Evolutionary conservation across 352 stramenopile species (phyloP), one percentile per base, ranked within the genome.

Genomic region (Phytophthora nicotianae): DNA sequence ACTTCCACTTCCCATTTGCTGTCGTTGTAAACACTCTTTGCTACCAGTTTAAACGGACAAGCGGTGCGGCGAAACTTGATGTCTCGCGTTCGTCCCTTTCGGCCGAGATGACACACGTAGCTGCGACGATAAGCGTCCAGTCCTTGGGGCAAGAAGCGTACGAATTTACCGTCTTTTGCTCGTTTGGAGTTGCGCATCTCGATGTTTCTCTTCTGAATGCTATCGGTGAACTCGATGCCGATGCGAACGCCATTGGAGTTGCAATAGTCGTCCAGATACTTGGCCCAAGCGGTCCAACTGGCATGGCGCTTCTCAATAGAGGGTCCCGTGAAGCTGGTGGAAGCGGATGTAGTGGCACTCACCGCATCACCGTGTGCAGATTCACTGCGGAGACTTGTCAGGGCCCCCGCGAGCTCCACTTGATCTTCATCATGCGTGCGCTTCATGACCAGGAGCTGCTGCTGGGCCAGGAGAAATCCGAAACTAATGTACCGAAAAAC

Each of bases 71-170:
- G 52, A 19, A 59, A 59, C 38, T 59, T 59, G 27, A 50, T 26
- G n/a, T 59, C 51, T 3, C 51, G 23, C 14, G 40, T 59, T 16
- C 51, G 24, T 27, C 51, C 51, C 27, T 59, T 59, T 10, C 52
- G 40, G 16, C 52, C 52, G 17, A 51, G 27, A 51, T 45, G 52
- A 24, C 40, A 59, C 40, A 59, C 40, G 26, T 59, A 59, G 19
- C 50, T 58, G 40, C 50, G 50, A 58, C 50, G 50, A 58, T 58
- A 58, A 11, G 38, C 37, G 10, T 58, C 50, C 51, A 59, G 17
- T 21, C 42, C 23, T 42, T 43, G 17, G 2, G 51, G 38, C 11
- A 59, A 11, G 13, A 23, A 50, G 11, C 51, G 23, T 11, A 59
- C 51, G 24, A 45, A 50, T 57, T 48, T 57, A 4, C 50, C 50